These are phyloP conservation scores for Aphanoascus verrucosus DNA, from an alignment of 2,329 filamentous ascomycete species.

Conservation along the genomic window DNA sequence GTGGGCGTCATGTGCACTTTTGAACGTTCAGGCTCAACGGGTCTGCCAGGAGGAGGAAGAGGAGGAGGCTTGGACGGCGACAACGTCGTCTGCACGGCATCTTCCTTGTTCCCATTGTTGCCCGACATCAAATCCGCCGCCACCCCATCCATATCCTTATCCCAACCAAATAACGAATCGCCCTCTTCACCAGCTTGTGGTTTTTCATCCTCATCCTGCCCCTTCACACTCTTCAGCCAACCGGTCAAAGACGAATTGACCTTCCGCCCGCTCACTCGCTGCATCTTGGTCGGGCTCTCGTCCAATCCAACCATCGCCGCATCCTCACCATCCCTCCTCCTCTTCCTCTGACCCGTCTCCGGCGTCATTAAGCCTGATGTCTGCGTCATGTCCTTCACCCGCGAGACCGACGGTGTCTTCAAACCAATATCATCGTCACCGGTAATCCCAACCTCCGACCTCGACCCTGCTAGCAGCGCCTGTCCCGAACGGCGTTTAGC, in stretches of 20 bases:
- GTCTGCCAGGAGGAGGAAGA: background rate
- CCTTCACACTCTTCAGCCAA: background rate
- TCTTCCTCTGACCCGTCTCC: constrained; percentile 1
- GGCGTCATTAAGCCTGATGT: constrained; percentile 1
- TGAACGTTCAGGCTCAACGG: background rate
- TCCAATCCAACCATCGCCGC: background rate
- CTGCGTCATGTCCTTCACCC: background rate
- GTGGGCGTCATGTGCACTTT: background rate
- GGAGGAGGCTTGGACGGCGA: no score
- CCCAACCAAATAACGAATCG: constrained; percentile 1
- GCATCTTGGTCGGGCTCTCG: constrained; percentile 1
- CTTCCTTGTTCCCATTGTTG: background rate
- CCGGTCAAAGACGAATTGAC: background rate
- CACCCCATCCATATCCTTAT: constrained; percentile 1
- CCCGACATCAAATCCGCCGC: background rate
- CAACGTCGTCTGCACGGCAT: no score
- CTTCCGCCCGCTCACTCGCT: background rate
- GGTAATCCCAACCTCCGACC: background rate
- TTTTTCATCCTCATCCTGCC: background rate
- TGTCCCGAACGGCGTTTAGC: constrained; percentile 45
- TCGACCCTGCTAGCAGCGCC: constrained; percentile 37
- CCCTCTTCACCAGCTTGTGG: background rate
- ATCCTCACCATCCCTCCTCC: background rate
- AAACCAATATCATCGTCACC: no score
- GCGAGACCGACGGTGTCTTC: background rate